Conservation (phyloP, 2,329 filamentous ascomycete species). For the Fusarium burgessii region DNA sequence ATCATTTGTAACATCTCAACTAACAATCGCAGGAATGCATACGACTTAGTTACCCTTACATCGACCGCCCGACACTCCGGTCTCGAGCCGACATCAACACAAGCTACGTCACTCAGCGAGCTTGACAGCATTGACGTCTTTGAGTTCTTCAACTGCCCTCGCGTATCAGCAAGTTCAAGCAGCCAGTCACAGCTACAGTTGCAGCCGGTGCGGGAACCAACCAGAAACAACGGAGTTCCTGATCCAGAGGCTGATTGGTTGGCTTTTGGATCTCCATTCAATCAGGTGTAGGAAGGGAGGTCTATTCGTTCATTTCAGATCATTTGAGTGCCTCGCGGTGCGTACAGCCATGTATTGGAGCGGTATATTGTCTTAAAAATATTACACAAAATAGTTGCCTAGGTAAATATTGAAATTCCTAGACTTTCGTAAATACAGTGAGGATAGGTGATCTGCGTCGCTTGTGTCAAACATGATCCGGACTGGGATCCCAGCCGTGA, state of each 20-base stretch:
- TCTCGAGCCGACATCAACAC: slow-evolving; percentile 54
- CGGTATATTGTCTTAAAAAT: background rate
- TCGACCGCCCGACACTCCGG: slow-evolving; percentile 52
- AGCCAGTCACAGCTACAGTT: slow-evolving; percentile 32
- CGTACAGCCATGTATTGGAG: background rate
- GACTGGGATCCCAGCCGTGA: background rate
- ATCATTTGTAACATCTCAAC: background rate
- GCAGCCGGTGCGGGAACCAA: slow-evolving; percentile 15
- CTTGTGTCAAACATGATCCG: background rate
- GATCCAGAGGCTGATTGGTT: slow-evolving; percentile 37
- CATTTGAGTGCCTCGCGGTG: slow-evolving; percentile 8
- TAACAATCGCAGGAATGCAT: slow-evolving; percentile 51
- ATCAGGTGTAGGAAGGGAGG: background rate
- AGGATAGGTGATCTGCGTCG: background rate
- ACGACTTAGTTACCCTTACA: slow-evolving; percentile 55
- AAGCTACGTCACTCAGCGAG: slow-evolving; percentile 54
- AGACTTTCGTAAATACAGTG: background rate
- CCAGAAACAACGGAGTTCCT: slow-evolving; percentile 20
- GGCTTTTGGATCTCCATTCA: slow-evolving; percentile 30
- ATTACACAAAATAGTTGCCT: background rate
- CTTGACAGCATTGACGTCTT: slow-evolving; percentile 60
- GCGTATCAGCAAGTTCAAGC: slow-evolving; percentile 39
- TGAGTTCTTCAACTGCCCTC: slow-evolving; percentile 60
- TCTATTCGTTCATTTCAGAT: background rate
- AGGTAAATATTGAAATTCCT: no score